Evolutionary conservation across 164 flowering plant genomes (phyloP), one percentile per base, ranked within the genome.

Genomic region (Warburgia ugandensis): DNA sequence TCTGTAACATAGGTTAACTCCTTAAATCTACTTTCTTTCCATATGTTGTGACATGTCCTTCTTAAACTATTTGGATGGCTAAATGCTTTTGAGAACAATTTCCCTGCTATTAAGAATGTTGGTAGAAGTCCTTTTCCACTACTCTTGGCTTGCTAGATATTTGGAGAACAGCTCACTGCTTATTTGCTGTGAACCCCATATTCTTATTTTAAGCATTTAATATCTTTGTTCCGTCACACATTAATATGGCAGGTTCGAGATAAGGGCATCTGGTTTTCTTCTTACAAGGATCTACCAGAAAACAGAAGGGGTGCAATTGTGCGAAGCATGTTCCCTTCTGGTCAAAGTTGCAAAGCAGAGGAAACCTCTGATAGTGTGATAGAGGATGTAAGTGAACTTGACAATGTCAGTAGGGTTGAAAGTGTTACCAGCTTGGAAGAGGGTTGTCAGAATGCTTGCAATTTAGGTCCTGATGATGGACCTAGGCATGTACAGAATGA

Each of bases 191-290:
- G 19, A 38, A 38, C 2, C 19, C 10, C 37, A n/a, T n/a, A n/a
- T n/a, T n/a, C n/a, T n/a, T n/a, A n/a, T n/a, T n/a, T n/a, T 17
- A 38, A 38, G 42, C 42, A 38, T 38, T 21, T 13, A 5, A 38
- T 13, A 4, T 38, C 14, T 38, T 13, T 16, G 17, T 16, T 14
- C 19, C 17, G 38, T 35, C n/a, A n/a, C n/a, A n/a, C n/a, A n/a
- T n/a, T n/a, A n/a, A n/a, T n/a, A n/a, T n/a, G n/a, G 61, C 79
- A 92, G 99, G 84, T 88, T 36, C 79, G 86, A n/a, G 95, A 88
- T 67, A 88, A 68, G 63, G 79, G 86, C 25, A 19, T 19, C 20
- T 92, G 97, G 97, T 73, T 77, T 30, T 48, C 76, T 59, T 85
- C 97, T 25, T 76, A 72, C 69, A 72, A 74, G 59, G 75, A 86